Evolutionary conservation across 169 alveolate species (phyloP).

Genomic region (Fabrea salina): DNA sequence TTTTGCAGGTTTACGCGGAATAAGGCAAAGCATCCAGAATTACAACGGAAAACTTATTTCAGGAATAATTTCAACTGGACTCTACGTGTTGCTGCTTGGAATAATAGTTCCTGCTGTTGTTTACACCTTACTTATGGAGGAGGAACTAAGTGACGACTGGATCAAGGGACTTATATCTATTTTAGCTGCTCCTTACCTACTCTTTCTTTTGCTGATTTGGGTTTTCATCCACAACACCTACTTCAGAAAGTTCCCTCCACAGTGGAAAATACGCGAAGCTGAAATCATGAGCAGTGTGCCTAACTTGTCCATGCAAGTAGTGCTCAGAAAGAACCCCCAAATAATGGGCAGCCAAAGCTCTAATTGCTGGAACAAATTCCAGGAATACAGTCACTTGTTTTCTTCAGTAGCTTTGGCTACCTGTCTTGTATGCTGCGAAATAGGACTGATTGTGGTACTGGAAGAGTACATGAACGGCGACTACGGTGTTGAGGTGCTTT

Average conservation of each 20-base stretch:
- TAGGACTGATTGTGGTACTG: neutral
- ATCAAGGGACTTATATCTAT: neutral
- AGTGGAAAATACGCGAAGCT: neutral
- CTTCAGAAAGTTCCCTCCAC: neutral
- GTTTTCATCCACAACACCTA: neutral
- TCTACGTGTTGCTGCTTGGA: neutral
- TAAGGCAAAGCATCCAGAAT: neutral
- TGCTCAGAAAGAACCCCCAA: neutral
- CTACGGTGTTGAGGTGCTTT: neutral
- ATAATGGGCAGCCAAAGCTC: neutral
- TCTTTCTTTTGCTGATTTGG: neutral
- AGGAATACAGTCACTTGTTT: neutral
- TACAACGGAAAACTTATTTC: neutral
- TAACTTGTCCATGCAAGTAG: neutral
- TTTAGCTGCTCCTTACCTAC: neutral
- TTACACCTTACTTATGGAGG: too few relatives aligned
- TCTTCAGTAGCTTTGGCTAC: neutral
- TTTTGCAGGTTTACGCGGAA: neutral
- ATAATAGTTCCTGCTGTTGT: neutral
- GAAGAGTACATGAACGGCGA: neutral
- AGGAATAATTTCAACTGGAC: neutral
- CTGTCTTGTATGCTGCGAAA: neutral
- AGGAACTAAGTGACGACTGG: too few relatives aligned
- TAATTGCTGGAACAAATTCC: neutral
- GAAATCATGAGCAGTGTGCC: neutral